These are phyloP conservation scores for Malus hybrid DNA, from an alignment of 331 rosid genomes.

Conservation along the genomic window DNA sequence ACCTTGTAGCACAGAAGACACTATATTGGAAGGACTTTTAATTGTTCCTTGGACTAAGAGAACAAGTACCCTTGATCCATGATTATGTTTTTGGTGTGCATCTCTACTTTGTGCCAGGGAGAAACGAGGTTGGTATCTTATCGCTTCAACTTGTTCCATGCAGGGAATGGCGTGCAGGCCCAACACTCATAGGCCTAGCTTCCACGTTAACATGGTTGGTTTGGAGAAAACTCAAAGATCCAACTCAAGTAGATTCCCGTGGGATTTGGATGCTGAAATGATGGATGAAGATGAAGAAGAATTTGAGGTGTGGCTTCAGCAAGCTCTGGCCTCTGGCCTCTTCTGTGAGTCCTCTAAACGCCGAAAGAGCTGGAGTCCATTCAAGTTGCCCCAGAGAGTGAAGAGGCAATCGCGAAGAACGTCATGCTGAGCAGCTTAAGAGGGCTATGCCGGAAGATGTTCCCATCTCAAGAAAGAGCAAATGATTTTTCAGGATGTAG, in stretches of 20 bases:
- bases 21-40: not conserved
- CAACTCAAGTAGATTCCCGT: conserved; percentile 76
- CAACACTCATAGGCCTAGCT: conserved; percentile 91
- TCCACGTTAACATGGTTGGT: conserved; percentile 98
- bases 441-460: not conserved
- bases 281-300: conserved; percentile 95
- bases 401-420: conserved; percentile 96
- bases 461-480: not conserved
- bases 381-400: conserved; percentile 76
- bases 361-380: conserved; percentile 96
- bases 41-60: not conserved
- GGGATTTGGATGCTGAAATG: conserved; percentile 98
- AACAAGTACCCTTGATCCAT: not conserved
- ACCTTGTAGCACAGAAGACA: not conserved
- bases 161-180: conserved; percentile 99
- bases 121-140: not conserved
- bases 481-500: conserved; percentile 9
- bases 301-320: conserved; percentile 90
- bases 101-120: not conserved
- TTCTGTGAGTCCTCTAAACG: conserved; percentile 86
- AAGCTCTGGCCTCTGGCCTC: conserved; percentile 90
- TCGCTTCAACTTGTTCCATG: conserved; percentile 7
- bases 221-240: conserved; percentile 77
- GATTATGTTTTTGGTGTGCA: not conserved
- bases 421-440: conserved; percentile 45